Base-by-base conservation (phyloP, 768 basidiomycete genomes). In the Pleurotus salmoneostramineus region DNA sequence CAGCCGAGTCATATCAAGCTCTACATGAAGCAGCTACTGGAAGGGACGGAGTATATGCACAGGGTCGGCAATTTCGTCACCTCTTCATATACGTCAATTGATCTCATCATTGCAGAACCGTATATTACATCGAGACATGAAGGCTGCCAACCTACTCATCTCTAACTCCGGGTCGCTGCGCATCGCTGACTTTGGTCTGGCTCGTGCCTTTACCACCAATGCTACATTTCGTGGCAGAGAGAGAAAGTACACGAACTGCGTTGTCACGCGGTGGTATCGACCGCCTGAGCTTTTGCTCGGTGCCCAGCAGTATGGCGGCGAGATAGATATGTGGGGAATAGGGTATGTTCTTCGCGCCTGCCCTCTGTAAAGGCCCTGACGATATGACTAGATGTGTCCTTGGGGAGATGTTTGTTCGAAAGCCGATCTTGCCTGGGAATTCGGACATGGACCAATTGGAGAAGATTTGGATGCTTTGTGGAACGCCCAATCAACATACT, bases 111-210 rank as follows among this genome's bases (percentile, higher is more conserved):
- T 46, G 21, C 59, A 98, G 96, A 97, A 98, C 71, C 85, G 93
- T 63, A 96, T 98, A 65, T 79, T 99, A 3, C 97, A 99, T 70
- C 93, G 97, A 46, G 97, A 99, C 65, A 95, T 99, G 91, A 99
- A 99, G 69, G 92, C 97, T 3, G 97, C 97, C 35, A 99, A 99
- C 68, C 75, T 98, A 50, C 86, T 99, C 48, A 96, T 99, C 52
- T 89, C 88, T 56, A 95, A 95, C 67, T 73, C 78, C 4, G 97
- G 97, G 3, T 78, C 80, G 17, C 77, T 98, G 12, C 87, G 87
- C 48, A 82, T 99, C 59, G 97, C 95, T 3, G 97, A 99, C 71
- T 98, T 99, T 63, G 97, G 97, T 71, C 83, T 99, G 7, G 97
- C 97, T 0, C 84, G 97, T 21, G 81, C 91, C 42, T 92, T 78